Evolutionary conservation across 495 filamentous ascomycete genomes (phyloP).

Genomic region (Tuber borchii): DNA sequence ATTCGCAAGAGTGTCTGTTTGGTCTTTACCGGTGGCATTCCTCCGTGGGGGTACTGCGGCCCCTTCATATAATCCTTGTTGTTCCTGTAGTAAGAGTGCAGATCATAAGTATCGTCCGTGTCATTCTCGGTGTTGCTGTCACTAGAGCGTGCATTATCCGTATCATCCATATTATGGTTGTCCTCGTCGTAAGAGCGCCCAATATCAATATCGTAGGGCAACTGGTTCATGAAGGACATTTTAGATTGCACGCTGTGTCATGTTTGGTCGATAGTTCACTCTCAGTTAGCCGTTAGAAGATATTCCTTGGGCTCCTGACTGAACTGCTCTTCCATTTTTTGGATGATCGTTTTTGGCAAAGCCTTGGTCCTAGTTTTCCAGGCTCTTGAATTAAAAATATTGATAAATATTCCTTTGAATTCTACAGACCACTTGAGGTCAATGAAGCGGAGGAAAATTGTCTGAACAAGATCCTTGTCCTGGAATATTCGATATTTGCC

Average conservation of each 20-base stretch:
- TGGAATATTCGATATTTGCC: constrained; percentile 57
- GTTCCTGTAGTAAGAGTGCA: constrained; percentile 19
- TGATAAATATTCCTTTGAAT: constrained; percentile 48
- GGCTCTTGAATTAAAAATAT: constrained; percentile 46
- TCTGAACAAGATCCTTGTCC: constrained; percentile 62
- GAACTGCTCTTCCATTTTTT: constrained; percentile 50
- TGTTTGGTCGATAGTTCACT: constrained; percentile 1
- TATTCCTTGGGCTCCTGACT: constrained; percentile 39
- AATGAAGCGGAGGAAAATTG: constrained; percentile 59
- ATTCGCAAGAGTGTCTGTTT: constrained; percentile 59
- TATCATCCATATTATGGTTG: no score
- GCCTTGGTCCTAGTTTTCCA: constrained; percentile 45
- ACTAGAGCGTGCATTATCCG: no score
- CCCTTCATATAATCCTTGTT: neutral
- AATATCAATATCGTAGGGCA: constrained; percentile 58
- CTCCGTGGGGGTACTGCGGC: neutral
- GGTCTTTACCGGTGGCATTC: constrained; percentile 48
- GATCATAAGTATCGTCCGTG: no score
- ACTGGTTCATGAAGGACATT: constrained; percentile 44
- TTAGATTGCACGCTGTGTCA: constrained; percentile 44
- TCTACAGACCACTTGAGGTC: constrained; percentile 56
- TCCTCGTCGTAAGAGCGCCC: no score
- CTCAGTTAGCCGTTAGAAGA: no score
- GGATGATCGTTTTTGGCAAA: constrained; percentile 44
- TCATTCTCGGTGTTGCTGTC: no score